Conservation (phyloP, 169 alveolate genomes). For the Neospora caninum region DNA sequence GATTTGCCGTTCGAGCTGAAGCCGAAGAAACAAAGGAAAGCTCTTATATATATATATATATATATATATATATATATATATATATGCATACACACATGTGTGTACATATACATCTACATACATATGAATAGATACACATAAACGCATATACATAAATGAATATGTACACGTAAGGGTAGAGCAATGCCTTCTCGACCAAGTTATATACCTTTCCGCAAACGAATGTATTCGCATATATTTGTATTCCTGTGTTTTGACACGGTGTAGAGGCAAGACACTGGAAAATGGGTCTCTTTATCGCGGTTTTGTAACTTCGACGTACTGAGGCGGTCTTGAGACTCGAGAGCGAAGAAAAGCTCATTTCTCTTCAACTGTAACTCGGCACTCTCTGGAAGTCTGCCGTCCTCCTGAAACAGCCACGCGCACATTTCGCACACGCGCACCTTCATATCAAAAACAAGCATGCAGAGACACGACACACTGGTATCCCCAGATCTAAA, state of each 20-base stretch:
- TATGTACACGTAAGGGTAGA: too few species aligned
- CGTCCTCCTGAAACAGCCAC: constrained; percentile 45
- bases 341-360: constrained; percentile 39
- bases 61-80: too few species aligned
- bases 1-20: neutral
- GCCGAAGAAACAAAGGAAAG: neutral
- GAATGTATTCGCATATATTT: too few species aligned
- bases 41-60: neutral
- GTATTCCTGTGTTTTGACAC: neutral
- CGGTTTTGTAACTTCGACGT: neutral
- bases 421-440: too few species aligned
- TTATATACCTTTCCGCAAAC: too few species aligned
- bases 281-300: too few species aligned
- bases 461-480: neutral
- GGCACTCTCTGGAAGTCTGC: constrained; percentile 57
- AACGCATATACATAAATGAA: too few species aligned
- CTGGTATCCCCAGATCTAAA: too few species aligned
- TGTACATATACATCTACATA: too few species aligned
- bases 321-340: neutral
- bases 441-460: neutral
- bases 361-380: constrained; percentile 46
- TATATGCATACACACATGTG: too few species aligned
- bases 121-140: too few species aligned
- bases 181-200: too few species aligned
- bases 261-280: neutral